Base-by-base conservation (phyloP, 202 grass and related monocot genomes). In the Tripidium arundinaceum region DNA sequence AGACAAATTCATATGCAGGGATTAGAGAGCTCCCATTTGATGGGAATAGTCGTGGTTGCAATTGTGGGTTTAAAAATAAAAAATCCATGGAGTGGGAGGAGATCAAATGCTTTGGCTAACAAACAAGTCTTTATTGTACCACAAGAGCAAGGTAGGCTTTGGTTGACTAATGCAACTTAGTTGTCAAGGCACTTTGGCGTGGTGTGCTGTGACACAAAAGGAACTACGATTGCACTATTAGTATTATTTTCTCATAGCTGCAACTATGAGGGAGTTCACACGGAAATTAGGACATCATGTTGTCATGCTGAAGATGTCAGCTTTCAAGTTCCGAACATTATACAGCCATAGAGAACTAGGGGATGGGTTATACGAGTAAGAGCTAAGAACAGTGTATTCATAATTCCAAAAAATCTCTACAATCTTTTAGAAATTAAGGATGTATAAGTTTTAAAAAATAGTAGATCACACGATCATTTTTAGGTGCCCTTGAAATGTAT, bases 151-250 rank as follows among this genome's bases (percentile, higher is more conserved):
- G 76, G 81, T 66, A 64, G 76, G 86, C 66, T 72, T 38, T 38
- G 65, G 59, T 74, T 89, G 87, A 89, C 78, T 89, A 78, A 76
- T n/a, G 29, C 27, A 77, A 33, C 73, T 33, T 81, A 72, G 65
- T 60, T 83, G 76, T 67, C 62, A 79, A 68, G 76, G 21, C 76
- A 68, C 45, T 39, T 67, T 8, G 62, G 27, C 6, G 34, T 79
- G 76, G 11, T 73, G 76, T 84, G 34, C 38, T 27, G 14, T 80
- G 31, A 34, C 65, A 46, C 21, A 75, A 33, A 33, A 36, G 65
- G 38, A 36, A 66, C 16, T 50, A 40, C 34, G 69, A 16, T 61
- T 75, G 61, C 21, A 49, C 8, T n/a, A 50, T 8, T n/a, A 45
- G 4, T 29, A 61, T 15, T 69, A 50, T 79, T n/a, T 22, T 42